phyloP scores from a whole-genome alignment of 2,329 filamentous ascomycete genomes.

The Zasmidium citrigriseum region DNA sequence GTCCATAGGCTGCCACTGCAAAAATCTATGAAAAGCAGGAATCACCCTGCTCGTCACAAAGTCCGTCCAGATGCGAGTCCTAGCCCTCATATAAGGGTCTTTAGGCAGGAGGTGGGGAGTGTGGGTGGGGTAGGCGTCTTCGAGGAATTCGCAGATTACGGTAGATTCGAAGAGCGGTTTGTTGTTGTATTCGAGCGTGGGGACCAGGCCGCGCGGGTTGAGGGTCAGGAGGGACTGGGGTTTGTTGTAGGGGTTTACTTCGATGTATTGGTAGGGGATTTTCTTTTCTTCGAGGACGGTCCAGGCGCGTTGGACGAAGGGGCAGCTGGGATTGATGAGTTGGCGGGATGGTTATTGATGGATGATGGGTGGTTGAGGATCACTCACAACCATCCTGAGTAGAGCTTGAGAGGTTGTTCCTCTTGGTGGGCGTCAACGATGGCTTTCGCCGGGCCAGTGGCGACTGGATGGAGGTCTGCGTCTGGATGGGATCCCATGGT shows the following conservation, averaged over 20 bases:
- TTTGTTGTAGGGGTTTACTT: slow-evolving; percentile 78
- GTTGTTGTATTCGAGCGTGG: slow-evolving; percentile 60
- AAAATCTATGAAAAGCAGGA: slow-evolving; percentile 66
- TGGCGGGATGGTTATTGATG: neutral
- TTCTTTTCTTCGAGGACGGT: slow-evolving; percentile 72
- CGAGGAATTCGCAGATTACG: slow-evolving; percentile 73
- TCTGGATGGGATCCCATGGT: slow-evolving; percentile 37
- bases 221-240: slow-evolving; percentile 66
- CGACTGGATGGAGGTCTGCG: slow-evolving; percentile 46
- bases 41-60: slow-evolving; percentile 68
- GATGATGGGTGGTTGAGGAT: neutral
- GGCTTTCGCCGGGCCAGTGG: slow-evolving; percentile 46
- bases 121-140: slow-evolving; percentile 65
- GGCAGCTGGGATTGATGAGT: slow-evolving; percentile 46
- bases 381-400: slow-evolving; percentile 36
- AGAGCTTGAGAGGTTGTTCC: slow-evolving; percentile 35
- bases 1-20: slow-evolving; percentile 49
- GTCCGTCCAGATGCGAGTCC: slow-evolving; percentile 70
- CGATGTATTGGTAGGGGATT: slow-evolving; percentile 67
- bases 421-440: slow-evolving; percentile 35
- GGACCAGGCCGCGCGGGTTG: slow-evolving; percentile 75
- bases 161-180: slow-evolving; percentile 72
- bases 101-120: slow-evolving; percentile 57
- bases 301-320: slow-evolving; percentile 69
- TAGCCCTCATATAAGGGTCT: slow-evolving; percentile 65